Evolutionary conservation across 2,329 filamentous ascomycete genomes (phyloP), one percentile per base, ranked within the genome.

Genomic region (Trichoderma asperellum): DNA sequence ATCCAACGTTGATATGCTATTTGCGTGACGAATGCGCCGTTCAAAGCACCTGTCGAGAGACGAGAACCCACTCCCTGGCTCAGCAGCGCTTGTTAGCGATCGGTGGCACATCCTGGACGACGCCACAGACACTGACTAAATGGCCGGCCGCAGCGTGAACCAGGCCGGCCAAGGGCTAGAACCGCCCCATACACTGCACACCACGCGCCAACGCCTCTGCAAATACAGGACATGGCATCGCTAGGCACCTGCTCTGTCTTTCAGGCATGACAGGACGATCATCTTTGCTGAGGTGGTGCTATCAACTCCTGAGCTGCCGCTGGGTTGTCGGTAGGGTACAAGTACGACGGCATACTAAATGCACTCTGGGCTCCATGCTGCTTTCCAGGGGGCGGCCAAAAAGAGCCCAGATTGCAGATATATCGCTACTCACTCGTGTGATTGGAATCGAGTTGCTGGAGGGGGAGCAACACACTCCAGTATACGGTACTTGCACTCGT

Each of bases 1-100:
- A 66, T 66, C 53, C 63, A 66, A 66, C 55, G 18, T 58, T 52
- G 37, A 67, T 37, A 47, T 67, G 57, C 52, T 67, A 67, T 37
- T 64, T 55, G 24, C 29, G 40, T 34, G 53, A 34, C 56, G 40
- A 40, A 35, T 59, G 49, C 37, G 18, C 52, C 34, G 47, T 57
- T 47, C 63, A 49, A 16, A 35, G 35, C 32, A 40, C 62, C 43
- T 55, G 52, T 47, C 55, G 53, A 67, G 32, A 32, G 27, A 49
- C 63, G 40, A 12, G 53, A 66, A 56, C 53, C 63, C 63, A 66
- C 63, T 49, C 53, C 35, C 56, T 21, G 55, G 24, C 40, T 58
- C 66, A 63, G 59, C 67, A 37, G 16, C 57, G 53, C 40, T 55
- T 58, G 14, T 59, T 67, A 57, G 34, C 34, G 62, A 68, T 67